Conservation (phyloP, 2,329 filamentous ascomycete genomes). For the Calycina marina region DNA sequence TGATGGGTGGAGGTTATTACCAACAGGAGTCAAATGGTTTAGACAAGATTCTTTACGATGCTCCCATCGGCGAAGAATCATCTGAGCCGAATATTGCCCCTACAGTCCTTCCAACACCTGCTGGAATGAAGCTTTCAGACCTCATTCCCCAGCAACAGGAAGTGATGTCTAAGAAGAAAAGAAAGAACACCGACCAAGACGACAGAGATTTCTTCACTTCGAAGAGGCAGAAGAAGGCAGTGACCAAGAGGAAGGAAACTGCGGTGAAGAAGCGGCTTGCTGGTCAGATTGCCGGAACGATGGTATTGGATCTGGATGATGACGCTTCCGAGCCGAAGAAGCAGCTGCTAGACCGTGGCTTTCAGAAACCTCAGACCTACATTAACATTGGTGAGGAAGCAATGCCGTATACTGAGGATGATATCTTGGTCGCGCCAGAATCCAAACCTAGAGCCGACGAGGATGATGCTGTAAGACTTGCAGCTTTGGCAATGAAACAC, state of each 20-base stretch:
- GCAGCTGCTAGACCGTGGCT: constrained; percentile 12
- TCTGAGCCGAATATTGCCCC: neutral
- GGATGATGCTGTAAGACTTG: constrained; percentile 10
- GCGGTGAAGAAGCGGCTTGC: constrained; percentile 5
- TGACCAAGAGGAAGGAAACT: too few relatives aligned
- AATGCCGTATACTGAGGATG: constrained; percentile 13
- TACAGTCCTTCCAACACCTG: constrained; percentile 5
- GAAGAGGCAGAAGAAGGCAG: constrained; percentile 11
- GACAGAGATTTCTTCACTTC: constrained; percentile 18
- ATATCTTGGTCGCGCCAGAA: constrained; percentile 5
- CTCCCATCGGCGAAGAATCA: constrained; percentile 11
- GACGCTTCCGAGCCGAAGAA: constrained; percentile 2
- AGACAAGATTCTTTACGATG: constrained; percentile 21
- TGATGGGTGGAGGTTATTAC: constrained; percentile 22
- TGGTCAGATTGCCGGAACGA: constrained; percentile 1
- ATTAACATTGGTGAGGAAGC: constrained; percentile 16
- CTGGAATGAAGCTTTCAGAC: constrained; percentile 14
- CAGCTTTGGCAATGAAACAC: constrained; percentile 12
- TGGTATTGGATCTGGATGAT: constrained; percentile 1
- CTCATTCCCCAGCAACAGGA: constrained; percentile 8
- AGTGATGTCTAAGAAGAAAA: constrained; percentile 14
- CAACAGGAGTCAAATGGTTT: constrained; percentile 13
- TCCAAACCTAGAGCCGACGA: constrained; percentile 1
- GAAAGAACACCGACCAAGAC: constrained; percentile 9
- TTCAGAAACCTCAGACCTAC: constrained; percentile 11